These are phyloP conservation scores for Drechmeria coniospora DNA, from an alignment of 2,329 filamentous ascomycete genomes.

Conservation along the genomic window DNA sequence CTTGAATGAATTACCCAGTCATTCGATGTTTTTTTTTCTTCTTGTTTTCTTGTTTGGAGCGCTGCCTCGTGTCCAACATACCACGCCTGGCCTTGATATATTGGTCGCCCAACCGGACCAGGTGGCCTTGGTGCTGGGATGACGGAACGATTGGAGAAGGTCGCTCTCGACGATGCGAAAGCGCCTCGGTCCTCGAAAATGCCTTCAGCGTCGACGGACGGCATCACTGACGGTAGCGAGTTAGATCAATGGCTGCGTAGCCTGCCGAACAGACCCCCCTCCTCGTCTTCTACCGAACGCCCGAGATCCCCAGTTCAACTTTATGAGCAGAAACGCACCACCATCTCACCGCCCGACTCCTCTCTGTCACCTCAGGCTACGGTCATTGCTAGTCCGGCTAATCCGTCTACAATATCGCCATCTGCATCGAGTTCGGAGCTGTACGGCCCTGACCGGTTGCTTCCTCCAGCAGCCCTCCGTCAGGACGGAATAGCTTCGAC, in stretches of 20 bases:
- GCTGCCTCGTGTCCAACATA: too few relatives aligned
- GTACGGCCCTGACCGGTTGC: constrained; percentile 27
- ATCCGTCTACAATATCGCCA: constrained; percentile 19
- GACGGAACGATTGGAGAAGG: too few relatives aligned
- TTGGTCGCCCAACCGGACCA: too few relatives aligned
- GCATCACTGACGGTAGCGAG: constrained; percentile 2
- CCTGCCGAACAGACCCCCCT: constrained; percentile 1
- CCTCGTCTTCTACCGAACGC: constrained; percentile 1
- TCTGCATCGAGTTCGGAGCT: constrained; percentile 24
- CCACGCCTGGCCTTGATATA: too few relatives aligned
- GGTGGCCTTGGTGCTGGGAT: too few relatives aligned
- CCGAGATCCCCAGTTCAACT: background rate
- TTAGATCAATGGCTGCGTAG: constrained; percentile 5
- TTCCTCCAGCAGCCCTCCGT: constrained; percentile 12
- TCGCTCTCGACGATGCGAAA: too few relatives aligned
- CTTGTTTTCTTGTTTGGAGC: too few relatives aligned
- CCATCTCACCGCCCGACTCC: constrained; percentile 7
- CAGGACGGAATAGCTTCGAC: constrained; percentile 7
- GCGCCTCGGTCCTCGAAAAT: too few relatives aligned
- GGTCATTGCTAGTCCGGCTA: constrained; percentile 10
- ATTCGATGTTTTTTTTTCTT: too few relatives aligned
- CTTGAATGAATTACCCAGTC: too few relatives aligned
- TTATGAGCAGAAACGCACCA: constrained; percentile 1
- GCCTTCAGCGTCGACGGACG: too few relatives aligned
- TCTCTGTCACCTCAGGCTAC: constrained; percentile 21